Base-by-base conservation (phyloP, 192 early-diverging fungal genomes). In the Mortierella antarctica region DNA sequence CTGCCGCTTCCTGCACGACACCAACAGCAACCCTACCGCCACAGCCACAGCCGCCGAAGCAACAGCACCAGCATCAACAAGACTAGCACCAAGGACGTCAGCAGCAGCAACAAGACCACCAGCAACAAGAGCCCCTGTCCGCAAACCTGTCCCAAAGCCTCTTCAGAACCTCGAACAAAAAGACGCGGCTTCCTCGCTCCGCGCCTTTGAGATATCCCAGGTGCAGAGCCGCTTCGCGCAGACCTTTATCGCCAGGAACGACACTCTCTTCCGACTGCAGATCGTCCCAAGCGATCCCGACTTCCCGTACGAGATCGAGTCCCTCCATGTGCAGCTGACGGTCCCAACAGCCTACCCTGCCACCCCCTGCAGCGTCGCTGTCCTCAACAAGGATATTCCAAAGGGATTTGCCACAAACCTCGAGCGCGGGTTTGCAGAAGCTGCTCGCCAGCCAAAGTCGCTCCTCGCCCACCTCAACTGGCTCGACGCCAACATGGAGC, bases 221-320 rank as follows among this genome's bases (percentile, higher is more conserved):
- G 15, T 78, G 8, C 11, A 64, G 20, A 70, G 50, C 21, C 67
- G 74, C 6, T 78, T 65, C 56, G 68, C 20, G 3, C 65, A 53
- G 1, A 23, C 62, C 18, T 65, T 65, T 18, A 1, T 42, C 52
- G 12, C 8, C 21, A 39, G 8, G 1, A 23, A 47, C 2, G 20
- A 65, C 10, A 40, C 44, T 0, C 10, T 12, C 13, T 70, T 68
- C 54, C 59, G 70, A 11, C 67, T 78, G 40, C 70, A 78, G 62
- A 70, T 78, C 56, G 48, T 46, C 2, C 88, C 88, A 7, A 81
- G 79, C 23, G 93, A 95, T 54, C 94, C 94, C 21, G 94, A 95
- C 63, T 95, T 95, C 62, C 93, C 94, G 14, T 95, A 86, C 62
- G 93, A 95, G 54, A 80, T 95, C 50, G 76, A 86, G 41, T 70